phyloP scores from a whole-genome alignment of 192 early-diverging fungal species.

The Gryganskiella cystojenkinii region DNA sequence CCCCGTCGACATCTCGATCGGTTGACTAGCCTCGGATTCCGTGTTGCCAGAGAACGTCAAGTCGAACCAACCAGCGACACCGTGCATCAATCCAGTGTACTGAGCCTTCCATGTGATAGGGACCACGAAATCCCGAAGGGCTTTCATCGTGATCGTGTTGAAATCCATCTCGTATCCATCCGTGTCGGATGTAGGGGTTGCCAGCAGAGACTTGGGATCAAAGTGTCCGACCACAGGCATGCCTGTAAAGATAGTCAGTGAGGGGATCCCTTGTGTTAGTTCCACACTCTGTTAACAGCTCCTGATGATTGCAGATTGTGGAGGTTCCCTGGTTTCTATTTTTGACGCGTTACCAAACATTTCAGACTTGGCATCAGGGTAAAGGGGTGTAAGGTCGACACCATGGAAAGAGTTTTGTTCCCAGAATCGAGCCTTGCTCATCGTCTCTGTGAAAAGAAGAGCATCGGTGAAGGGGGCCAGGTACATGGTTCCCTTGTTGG shows the following conservation, averaged over 20 bases:
- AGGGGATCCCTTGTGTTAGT: constrained; percentile 6
- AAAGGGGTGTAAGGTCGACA: constrained; percentile 90
- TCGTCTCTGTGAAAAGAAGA: constrained; percentile 91
- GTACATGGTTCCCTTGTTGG: constrained; percentile 89
- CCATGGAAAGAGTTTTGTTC: constrained; percentile 92
- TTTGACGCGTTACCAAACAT: constrained; percentile 88
- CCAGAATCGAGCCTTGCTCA: constrained; percentile 89
- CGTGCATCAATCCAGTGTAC: constrained; percentile 94
- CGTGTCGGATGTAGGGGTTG: constrained; percentile 64
- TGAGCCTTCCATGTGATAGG: constrained; percentile 83
- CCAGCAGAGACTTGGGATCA: constrained; percentile 82
- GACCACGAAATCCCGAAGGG: constrained; percentile 86
- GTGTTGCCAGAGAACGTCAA: constrained; percentile 78
- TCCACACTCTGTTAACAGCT: too few species aligned
- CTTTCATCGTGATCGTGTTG: constrained; percentile 77
- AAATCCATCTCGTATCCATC: constrained; percentile 83
- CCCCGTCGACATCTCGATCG: constrained; percentile 85
- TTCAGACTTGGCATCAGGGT: constrained; percentile 87
- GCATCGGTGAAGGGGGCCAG: constrained; percentile 87
- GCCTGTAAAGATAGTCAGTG: constrained; percentile 28
- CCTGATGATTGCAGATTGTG: too few species aligned
- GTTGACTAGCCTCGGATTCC: constrained; percentile 58
- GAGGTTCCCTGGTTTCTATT: too few species aligned
- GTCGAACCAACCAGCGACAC: constrained; percentile 98
- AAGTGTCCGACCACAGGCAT: constrained; percentile 96